Base-by-base conservation (phyloP, 345 rosid genomes). In the Hibiscus mutabilis region DNA sequence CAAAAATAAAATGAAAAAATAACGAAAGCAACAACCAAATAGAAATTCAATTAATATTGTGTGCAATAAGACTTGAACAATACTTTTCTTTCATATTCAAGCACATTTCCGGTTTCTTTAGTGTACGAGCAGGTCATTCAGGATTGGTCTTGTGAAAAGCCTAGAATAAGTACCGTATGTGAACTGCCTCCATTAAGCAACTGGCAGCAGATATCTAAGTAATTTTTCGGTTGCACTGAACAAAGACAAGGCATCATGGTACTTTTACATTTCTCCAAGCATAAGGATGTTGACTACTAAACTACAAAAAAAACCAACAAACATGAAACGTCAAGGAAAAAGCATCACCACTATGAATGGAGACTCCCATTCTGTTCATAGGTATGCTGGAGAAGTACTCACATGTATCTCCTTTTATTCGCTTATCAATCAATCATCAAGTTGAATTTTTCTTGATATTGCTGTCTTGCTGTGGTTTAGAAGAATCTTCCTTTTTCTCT, bases 401-500 rank as follows among this genome's bases (percentile, higher is more conserved):
- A 51, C 61, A 62, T 22, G 40, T 33, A 42, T 58, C 29, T n/a
- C 64, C 73, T 52, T 18, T 47, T 27, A 60, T 29, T 14, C 19
- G 19, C n/a, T 29, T 66, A 21, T 70, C 49, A 42, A 21, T 70
- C 49, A 42, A 42, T 25, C 24, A 10, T 62, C 49, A 31, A 49
- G 60, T 25, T 33, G 33, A 72, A 12, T 25, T 29, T 37, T 72
- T 62, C 60, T 19, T 15, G 10, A 49, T 22, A 33, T 49, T 29
- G n/a, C 75, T 60, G 51, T 72, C 75, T 49, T 72, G 51, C 65
- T 62, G 60, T 15, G 69, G 22, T 51, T 62, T 62, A 60, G 69
- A 27, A 62, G 69, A 27, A 72, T 60, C 68, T 60, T 72, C 75
- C 61, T 72, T 61, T 64, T 62, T 72, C 68, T 62, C 75, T 69